Evolutionary conservation across 441 rosid genomes (phyloP).

Genomic region (Erodium texanum): DNA sequence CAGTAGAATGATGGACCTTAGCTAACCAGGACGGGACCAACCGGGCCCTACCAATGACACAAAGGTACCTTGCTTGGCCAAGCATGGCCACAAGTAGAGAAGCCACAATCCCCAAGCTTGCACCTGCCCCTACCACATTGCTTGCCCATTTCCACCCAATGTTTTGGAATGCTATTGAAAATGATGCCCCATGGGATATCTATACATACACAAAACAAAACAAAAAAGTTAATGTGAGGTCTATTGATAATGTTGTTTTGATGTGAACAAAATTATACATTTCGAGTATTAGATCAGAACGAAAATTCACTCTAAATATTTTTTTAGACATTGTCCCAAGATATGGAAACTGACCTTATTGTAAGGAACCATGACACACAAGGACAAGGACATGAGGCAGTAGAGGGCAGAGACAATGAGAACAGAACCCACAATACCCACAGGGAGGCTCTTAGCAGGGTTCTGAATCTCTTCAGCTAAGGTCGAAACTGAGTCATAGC

Average conservation of each 20-base stretch:
- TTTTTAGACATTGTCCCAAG: neutral
- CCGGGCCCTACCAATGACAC: constrained; percentile 80
- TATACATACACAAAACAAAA: constrained; percentile 17
- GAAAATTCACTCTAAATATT: no score
- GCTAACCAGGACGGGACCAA: constrained; percentile 82
- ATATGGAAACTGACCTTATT: constrained; percentile 38
- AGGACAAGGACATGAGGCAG: constrained; percentile 74
- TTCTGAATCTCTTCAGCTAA: constrained; percentile 88
- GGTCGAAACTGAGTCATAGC: constrained; percentile 86
- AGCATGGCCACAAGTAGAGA: constrained; percentile 88
- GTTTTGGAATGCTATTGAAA: constrained; percentile 49
- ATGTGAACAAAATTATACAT: no score
- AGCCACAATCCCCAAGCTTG: constrained; percentile 84
- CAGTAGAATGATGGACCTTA: constrained; percentile 84
- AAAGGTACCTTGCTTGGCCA: constrained; percentile 88
- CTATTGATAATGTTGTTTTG: no score
- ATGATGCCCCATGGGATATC: constrained; percentile 54
- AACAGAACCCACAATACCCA: constrained; percentile 79
- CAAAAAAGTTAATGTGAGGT: no score
- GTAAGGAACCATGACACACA: constrained; percentile 75
- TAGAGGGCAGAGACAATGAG: constrained; percentile 55
- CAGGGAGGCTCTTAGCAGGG: constrained; percentile 65
- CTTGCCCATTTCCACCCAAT: constrained; percentile 79
- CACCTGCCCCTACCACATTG: constrained; percentile 85
- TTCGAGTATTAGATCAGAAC: no score